Percentiles rank a stretch among this genome's conserved stretches.
phyloP scores from a whole-genome alignment of 805 yeast genomes.

The Scheffersomyces coipomensis region DNA sequence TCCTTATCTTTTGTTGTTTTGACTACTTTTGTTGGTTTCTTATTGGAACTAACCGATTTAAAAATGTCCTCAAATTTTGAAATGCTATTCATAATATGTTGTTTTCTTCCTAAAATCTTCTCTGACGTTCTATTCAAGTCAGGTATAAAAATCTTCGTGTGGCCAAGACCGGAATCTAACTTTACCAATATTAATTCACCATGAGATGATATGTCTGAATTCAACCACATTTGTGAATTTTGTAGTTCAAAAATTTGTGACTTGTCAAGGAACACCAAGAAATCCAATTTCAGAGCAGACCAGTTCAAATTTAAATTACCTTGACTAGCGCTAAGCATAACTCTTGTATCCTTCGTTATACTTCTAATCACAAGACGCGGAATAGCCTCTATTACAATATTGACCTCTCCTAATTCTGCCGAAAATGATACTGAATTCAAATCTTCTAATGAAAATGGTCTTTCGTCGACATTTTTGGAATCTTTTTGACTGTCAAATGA shows the following conservation, averaged over 20 bases:
- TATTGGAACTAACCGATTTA: not conserved
- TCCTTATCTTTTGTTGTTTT: not conserved
- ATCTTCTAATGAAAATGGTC: not conserved
- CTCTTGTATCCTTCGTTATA: not conserved
- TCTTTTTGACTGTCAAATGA: too few species aligned
- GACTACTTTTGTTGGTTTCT: not conserved
- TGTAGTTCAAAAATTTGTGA: constrained; percentile 7
- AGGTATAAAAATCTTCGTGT: constrained; percentile 8
- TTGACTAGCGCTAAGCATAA: not conserved
- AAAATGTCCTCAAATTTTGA: constrained; percentile 2
- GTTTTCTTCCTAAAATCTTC: not conserved
- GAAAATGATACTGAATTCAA: not conserved
- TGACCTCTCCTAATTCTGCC: not conserved
- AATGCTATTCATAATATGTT: not conserved
- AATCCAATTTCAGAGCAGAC: not conserved
- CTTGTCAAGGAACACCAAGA: not conserved
- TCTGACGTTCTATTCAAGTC: constrained; percentile 3
- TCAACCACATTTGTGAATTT: constrained; percentile 5
- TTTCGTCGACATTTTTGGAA: not conserved
- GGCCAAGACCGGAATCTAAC: constrained; percentile 5
- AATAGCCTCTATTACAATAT: not conserved
- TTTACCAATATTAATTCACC: constrained; percentile 3
- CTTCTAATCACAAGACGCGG: not conserved
- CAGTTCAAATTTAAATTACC: not conserved
- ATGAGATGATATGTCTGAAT: not conserved